Base-by-base conservation (phyloP, 345 rosid genomes). In the Eucalyptus camaldulensis region DNA sequence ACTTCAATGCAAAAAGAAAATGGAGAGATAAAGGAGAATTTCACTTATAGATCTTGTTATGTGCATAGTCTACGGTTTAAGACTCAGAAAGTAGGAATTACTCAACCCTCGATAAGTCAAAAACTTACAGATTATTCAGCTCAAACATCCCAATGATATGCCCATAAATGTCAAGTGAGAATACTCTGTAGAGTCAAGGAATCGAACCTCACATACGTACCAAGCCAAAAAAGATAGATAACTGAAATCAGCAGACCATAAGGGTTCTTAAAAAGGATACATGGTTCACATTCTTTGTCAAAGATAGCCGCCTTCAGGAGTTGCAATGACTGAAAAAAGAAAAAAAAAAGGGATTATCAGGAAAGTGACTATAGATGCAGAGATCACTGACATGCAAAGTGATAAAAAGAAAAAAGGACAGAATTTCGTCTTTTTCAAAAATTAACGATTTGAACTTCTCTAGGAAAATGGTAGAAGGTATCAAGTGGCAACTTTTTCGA, bases 81-180 rank as follows among this genome's bases (percentile, higher is more conserved):
- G 16, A 49, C 81, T 37, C 45, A 33, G 13, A 72, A 72, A 37
- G 81, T 72, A 37, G 27, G 81, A 90, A 50, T 69, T 29, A 17
- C 8, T 56, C 67, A 49, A 90, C 8, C 88, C 90, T 76, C 45
- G 24, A 49, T 19, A 19, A 24, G 51, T 12, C 1, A 87, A 83
- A 88, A 31, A 33, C 99, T 95, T 95, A 97, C 98, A 97, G 95
- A 93, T 97, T 97, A 93, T 97, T 97, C 90, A 95, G 94, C 95
- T 97, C 99, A 91, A 96, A 96, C 98, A 97, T 97, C 94, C 98
- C 98, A 81, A 97, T 95, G 89, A 96, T 94, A 89, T 95, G 94
- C 87, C 99, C 99, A 90, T 96, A 96, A 89, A 97, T 94, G 83
- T 97, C 99, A 33, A 95, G 98, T 69, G 99, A 95, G 93, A 97